Percentiles rank a stretch among this genome's conserved stretches.
Conservation (phyloP, 345 rosid species). For the Odontarrhena argentea region DNA sequence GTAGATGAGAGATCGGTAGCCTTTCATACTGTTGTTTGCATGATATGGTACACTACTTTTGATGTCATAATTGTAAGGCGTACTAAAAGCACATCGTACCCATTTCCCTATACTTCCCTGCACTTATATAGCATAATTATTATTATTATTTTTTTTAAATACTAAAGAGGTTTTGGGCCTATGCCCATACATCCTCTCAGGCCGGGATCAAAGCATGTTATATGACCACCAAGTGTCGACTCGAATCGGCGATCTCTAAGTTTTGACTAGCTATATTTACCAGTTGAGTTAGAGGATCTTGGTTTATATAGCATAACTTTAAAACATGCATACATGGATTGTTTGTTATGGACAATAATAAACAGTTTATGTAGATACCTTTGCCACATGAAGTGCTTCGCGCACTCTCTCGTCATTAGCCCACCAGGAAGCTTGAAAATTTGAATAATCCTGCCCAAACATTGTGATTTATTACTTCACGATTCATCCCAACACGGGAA, state of each 20-base stretch:
- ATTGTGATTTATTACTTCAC: too few species aligned
- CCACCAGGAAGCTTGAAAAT: neutral
- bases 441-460: too few species aligned
- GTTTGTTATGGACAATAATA: too few species aligned
- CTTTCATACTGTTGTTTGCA: slow-evolving; percentile 16
- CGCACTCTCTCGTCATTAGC: slow-evolving; percentile 27
- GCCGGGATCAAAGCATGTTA: too few species aligned
- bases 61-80: neutral
- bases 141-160: neutral
- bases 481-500: neutral
- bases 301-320: neutral
- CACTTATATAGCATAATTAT: neutral
- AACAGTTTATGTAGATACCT: neutral
- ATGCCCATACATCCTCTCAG: too few species aligned
- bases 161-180: too few species aligned
- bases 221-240: too few species aligned
- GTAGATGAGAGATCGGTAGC: slow-evolving; percentile 28
- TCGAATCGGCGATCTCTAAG: too few species aligned
- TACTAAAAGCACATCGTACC: neutral
- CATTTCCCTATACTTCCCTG: slow-evolving; percentile 22
- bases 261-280: too few species aligned
- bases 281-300: neutral
- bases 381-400: slow-evolving; percentile 24
- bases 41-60: slow-evolving; percentile 27
- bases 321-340: too few species aligned